Percentiles rank a stretch among this genome's conserved stretches.
Evolutionary conservation across 2,329 filamentous ascomycete genomes (phyloP).

Genomic region (Fusarium sp.): DNA sequence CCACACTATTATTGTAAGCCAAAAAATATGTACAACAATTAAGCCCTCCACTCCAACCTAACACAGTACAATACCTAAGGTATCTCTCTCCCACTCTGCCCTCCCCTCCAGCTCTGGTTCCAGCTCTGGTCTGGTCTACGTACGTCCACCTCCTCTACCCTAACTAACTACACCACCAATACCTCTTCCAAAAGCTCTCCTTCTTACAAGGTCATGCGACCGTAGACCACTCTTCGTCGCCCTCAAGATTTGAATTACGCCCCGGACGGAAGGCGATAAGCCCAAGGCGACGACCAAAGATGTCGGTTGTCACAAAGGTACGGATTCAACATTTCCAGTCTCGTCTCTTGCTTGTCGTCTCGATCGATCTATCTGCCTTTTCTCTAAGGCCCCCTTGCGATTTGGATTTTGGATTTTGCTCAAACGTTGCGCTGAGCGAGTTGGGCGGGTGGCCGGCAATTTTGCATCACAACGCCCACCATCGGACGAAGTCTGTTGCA

Average conservation of each 20-base stretch:
- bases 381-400: constrained; percentile 14
- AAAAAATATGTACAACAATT: constrained; percentile 20
- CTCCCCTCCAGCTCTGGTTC: neutral
- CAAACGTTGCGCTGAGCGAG: neutral
- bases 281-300: constrained; percentile 63
- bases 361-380: neutral
- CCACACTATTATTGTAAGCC: constrained; percentile 13
- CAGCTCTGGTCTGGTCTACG: constrained; percentile 12
- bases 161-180: no score
- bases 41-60: constrained; percentile 25
- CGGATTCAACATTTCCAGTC: constrained; percentile 37
- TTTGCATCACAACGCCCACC: constrained; percentile 24
- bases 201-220: constrained; percentile 57
- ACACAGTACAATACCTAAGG: neutral
- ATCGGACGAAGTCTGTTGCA: constrained; percentile 11
- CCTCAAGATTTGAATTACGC: constrained; percentile 52
- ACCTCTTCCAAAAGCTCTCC: constrained; percentile 37
- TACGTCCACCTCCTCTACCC: constrained; percentile 11
- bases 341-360: neutral
- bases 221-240: constrained; percentile 55
- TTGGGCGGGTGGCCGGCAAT: constrained; percentile 8
- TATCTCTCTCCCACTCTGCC: neutral
- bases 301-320: constrained; percentile 74
- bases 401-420: neutral
- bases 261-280: constrained; percentile 64